Evolutionary conservation across 176 grass and related monocot species (phyloP).

Genomic region (Canna indica): DNA sequence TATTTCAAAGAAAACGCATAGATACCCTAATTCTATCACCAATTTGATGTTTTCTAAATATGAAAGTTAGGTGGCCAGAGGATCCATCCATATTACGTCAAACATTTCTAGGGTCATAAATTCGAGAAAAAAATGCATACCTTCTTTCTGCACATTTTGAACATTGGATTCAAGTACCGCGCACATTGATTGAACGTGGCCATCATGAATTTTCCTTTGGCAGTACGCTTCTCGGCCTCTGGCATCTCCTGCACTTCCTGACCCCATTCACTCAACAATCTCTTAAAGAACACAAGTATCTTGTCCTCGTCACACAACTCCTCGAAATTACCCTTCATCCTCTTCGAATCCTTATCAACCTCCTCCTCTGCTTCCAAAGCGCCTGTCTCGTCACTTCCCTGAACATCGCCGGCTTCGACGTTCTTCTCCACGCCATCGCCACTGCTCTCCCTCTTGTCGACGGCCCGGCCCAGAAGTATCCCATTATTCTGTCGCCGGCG

Average conservation of each 20-base stretch:
- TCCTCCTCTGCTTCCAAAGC: constrained; percentile 36
- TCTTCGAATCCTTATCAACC: constrained; percentile 38
- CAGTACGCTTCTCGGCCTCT: constrained; percentile 67
- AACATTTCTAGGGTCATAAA: neutral
- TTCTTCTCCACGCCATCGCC: constrained; percentile 24
- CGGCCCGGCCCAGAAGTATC: constrained; percentile 40
- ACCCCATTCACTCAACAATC: constrained; percentile 75
- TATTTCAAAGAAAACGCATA: no score
- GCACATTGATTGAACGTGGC: constrained; percentile 92
- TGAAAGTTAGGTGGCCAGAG: no score
- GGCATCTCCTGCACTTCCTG: constrained; percentile 75
- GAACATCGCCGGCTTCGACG: constrained; percentile 10
- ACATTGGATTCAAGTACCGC: constrained; percentile 69
- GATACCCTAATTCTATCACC: no score
- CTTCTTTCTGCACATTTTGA: constrained; percentile 93
- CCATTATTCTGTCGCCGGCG: constrained; percentile 59
- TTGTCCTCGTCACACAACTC: constrained; percentile 80
- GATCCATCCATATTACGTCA: no score
- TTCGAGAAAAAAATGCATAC: constrained; percentile 17
- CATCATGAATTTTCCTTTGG: constrained; percentile 73
- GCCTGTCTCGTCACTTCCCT: constrained; percentile 25
- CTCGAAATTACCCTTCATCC: constrained; percentile 69
- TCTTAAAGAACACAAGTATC: constrained; percentile 89
- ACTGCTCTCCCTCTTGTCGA: no score
- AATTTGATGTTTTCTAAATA: no score